phyloP scores from a whole-genome alignment of 2,329 filamentous ascomycete genomes.

The Xylaria sp. region DNA sequence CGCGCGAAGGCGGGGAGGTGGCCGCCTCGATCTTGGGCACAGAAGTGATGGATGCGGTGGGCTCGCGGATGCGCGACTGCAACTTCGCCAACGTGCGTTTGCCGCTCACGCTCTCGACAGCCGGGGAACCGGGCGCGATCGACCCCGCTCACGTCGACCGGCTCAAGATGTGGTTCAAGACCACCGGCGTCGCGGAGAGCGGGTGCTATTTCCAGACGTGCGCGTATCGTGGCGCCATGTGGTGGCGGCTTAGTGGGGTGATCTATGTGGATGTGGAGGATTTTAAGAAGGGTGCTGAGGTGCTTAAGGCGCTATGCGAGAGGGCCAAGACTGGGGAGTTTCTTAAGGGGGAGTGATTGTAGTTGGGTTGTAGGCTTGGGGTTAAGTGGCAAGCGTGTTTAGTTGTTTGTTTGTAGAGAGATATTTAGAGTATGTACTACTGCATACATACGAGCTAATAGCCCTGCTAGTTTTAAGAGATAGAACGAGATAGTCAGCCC shows the following conservation, averaged over 20 bases:
- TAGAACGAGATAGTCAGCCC: too few relatives aligned
- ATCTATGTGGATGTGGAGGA: slow-evolving; percentile 68
- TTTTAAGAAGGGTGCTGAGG: slow-evolving; percentile 48
- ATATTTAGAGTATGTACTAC: too few relatives aligned
- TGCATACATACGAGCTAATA: too few relatives aligned
- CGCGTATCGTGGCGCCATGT: slow-evolving; percentile 60
- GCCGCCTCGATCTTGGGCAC: slow-evolving; percentile 61
- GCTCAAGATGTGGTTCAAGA: slow-evolving; percentile 54
- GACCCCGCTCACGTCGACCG: slow-evolving; percentile 43
- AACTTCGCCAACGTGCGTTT: slow-evolving; percentile 64
- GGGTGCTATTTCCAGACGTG: slow-evolving; percentile 64
- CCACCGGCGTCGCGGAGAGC: slow-evolving; percentile 46
- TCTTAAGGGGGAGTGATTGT: background rate
- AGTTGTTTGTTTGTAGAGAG: too few relatives aligned
- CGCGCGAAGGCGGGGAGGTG: slow-evolving; percentile 54
- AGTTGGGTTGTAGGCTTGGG: too few relatives aligned
- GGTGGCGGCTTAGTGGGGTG: slow-evolving; percentile 67
- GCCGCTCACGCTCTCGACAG: slow-evolving; percentile 45
- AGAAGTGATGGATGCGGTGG: slow-evolving; percentile 59
- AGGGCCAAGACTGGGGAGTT: slow-evolving; percentile 52
- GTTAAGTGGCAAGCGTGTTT: too few relatives aligned
- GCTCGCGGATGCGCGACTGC: slow-evolving; percentile 50
- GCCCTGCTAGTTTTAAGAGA: too few relatives aligned
- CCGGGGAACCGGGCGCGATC: slow-evolving; percentile 11
- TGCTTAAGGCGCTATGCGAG: slow-evolving; percentile 38